phyloP scores from a whole-genome alignment of 2,329 filamentous ascomycete genomes.

The Escovopsis sp. region DNA sequence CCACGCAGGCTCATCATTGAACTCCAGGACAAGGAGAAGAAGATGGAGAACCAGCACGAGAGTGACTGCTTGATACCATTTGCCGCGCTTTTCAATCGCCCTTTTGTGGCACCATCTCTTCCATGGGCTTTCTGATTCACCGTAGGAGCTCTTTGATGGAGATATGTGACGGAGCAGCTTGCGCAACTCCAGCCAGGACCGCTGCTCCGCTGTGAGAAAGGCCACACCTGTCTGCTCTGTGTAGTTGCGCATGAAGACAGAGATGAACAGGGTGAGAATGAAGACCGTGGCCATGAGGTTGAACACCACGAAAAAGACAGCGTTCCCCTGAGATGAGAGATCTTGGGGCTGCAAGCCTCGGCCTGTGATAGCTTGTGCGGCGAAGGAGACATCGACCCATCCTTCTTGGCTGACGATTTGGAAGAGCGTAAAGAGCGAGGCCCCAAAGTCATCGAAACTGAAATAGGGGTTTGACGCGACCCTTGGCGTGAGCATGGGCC shows the following conservation, averaged over 20 bases:
- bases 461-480: conserved; percentile 71
- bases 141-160: conserved; percentile 81
- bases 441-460: conserved; percentile 90
- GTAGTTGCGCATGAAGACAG: conserved; percentile 99
- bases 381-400: conserved; percentile 88
- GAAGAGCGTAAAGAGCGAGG: conserved; percentile 89
- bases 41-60: conserved; percentile 68
- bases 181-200: conserved; percentile 88
- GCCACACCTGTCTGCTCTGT: conserved; percentile 97
- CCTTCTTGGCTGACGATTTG: conserved; percentile 98
- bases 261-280: conserved; percentile 91
- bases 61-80: conserved; percentile 79
- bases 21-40: conserved; percentile 71
- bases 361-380: conserved; percentile 68
- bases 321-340: conserved; percentile 65
- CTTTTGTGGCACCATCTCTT: conserved; percentile 91
- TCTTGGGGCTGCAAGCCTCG: conserved; percentile 56
- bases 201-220: conserved; percentile 86
- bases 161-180: conserved; percentile 88
- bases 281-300: conserved; percentile 95
- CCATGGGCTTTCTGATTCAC: conserved; percentile 61
- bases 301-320: conserved; percentile 89
- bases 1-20: conserved; percentile 54
- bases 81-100: conserved; percentile 84
- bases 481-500: conserved; percentile 72